Evolutionary conservation across 352 stramenopile species (phyloP).

Genomic region (Salisapilia sapeloensis): DNA sequence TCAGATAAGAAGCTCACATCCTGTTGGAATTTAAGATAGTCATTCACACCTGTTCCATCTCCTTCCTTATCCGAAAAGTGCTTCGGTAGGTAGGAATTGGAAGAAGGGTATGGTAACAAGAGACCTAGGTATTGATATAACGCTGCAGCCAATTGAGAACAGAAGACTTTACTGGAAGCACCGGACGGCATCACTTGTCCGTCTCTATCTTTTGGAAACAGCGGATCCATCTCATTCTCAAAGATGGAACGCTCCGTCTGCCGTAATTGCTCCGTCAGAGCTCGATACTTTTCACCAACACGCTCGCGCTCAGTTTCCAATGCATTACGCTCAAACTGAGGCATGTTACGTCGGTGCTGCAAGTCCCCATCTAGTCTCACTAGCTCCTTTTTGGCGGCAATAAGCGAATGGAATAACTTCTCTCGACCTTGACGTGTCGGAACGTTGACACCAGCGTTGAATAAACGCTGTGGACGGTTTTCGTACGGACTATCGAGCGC

Average conservation of each 20-base stretch:
- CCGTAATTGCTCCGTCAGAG: constrained; percentile 31
- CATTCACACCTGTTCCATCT: no score
- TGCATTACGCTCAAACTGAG: constrained; percentile 56
- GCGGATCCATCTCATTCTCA: constrained; percentile 46
- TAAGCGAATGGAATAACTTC: constrained; percentile 49
- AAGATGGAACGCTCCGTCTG: constrained; percentile 60
- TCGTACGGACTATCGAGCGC: constrained; percentile 67
- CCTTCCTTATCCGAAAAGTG: constrained; percentile 48
- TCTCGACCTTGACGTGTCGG: constrained; percentile 51
- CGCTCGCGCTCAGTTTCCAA: constrained; percentile 24
- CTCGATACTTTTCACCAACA: constrained; percentile 35
- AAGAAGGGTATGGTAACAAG: constrained; percentile 61
- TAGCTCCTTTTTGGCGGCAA: constrained; percentile 48
- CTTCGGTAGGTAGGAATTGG: constrained; percentile 79
- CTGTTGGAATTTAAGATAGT: constrained; percentile 68
- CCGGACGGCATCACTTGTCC: no score
- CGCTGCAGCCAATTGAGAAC: constrained; percentile 58
- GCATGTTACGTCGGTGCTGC: constrained; percentile 43
- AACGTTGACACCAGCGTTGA: constrained; percentile 62
- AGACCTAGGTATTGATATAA: constrained; percentile 71
- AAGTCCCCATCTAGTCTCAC: constrained; percentile 41
- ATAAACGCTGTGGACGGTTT: constrained; percentile 43
- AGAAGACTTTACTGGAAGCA: constrained; percentile 63
- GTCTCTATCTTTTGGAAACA: constrained; percentile 11
- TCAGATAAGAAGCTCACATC: constrained; percentile 50